Evolutionary conservation across 768 basidiomycete species (phyloP).

Genomic region (Termitomyces sp.): DNA sequence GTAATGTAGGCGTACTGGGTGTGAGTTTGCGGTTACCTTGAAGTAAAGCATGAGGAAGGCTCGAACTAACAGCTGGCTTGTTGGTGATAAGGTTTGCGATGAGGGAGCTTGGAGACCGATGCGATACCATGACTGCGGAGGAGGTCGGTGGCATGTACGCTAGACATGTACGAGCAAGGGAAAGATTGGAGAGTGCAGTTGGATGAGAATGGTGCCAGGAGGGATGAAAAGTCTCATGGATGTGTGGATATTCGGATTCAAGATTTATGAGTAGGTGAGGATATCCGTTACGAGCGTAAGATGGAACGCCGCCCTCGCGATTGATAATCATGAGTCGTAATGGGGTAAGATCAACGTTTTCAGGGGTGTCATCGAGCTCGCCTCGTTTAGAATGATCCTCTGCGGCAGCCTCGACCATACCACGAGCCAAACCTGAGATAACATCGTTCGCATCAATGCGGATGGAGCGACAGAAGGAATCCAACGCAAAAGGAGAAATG

Average conservation of each 20-base stretch:
- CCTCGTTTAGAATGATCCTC: slow-evolving; percentile 24
- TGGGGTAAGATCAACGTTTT: slow-evolving; percentile 82
- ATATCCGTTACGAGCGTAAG: slow-evolving; percentile 91
- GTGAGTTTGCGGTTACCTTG: slow-evolving; percentile 85
- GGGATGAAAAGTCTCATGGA: slow-evolving; percentile 78
- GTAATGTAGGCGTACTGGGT: slow-evolving; percentile 86
- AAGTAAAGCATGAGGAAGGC: slow-evolving; percentile 89
- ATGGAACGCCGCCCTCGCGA: slow-evolving; percentile 93
- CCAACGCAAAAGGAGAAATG: slow-evolving; percentile 87
- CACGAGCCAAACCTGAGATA: slow-evolving; percentile 80
- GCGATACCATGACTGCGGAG: slow-evolving; percentile 95
- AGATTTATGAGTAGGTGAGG: slow-evolving; percentile 97
- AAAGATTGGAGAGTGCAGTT: slow-evolving; percentile 81
- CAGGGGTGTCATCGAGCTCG: slow-evolving; percentile 38
- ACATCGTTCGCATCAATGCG: slow-evolving; percentile 88
- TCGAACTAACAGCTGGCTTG: slow-evolving; percentile 93
- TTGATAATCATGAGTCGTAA: slow-evolving; percentile 97
- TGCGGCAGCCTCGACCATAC: slow-evolving; percentile 66
- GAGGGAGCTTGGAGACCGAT: slow-evolving; percentile 91
- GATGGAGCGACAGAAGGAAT: slow-evolving; percentile 84
- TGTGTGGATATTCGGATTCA: slow-evolving; percentile 80
- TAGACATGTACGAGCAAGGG: slow-evolving; percentile 83
- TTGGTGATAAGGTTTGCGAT: slow-evolving; percentile 98
- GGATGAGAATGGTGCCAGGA: slow-evolving; percentile 79
- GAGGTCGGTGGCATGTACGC: slow-evolving; percentile 90